phyloP scores from a whole-genome alignment of 139 green algal species.

The Auxenochlorella pyrenoidosa region DNA sequence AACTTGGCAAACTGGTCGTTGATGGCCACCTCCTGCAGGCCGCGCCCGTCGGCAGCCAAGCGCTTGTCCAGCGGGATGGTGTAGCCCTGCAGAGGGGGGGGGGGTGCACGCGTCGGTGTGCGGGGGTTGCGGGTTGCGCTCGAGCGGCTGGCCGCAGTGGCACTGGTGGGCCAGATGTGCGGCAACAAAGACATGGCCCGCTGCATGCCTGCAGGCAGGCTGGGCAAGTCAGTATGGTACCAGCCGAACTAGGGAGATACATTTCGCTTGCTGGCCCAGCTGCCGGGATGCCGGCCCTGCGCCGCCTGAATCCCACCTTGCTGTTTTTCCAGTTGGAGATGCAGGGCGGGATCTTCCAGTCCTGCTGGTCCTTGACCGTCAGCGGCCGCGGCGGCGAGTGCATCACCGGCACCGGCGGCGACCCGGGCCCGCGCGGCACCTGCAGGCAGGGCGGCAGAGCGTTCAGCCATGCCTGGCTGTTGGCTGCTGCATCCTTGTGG shows the following conservation, averaged over 20 bases:
- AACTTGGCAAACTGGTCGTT: constrained; percentile 94
- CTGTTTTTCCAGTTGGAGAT: constrained; percentile 99
- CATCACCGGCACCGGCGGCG: constrained; percentile 96
- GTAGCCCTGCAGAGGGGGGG: constrained; percentile 82
- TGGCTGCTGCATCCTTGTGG: not conserved
- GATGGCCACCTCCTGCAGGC: constrained; percentile 94
- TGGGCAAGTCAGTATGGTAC: too few relatives aligned
- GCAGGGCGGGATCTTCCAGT: constrained; percentile 99
- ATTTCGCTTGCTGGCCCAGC: too few relatives aligned
- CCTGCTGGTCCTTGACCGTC: constrained; percentile 89
- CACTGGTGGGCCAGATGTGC: not conserved
- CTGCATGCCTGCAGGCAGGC: not conserved
- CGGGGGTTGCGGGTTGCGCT: not conserved
- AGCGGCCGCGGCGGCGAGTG: constrained; percentile 93
- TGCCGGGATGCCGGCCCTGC: not conserved
- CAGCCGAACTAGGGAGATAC: too few relatives aligned
- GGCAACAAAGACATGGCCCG: not conserved
- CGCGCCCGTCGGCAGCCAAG: constrained; percentile 95
- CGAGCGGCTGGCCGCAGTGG: not conserved
- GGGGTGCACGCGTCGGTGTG: too few relatives aligned
- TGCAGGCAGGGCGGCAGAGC: constrained; percentile 15
- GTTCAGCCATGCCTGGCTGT: not conserved
- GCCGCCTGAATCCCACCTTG: constrained; percentile 61
- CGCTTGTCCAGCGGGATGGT: constrained; percentile 99
- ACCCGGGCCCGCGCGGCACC: constrained; percentile 84